A percentile compares a stretch with the other conserved stretches of the same genome.
phyloP scores from a whole-genome alignment of 2,329 filamentous ascomycete species.

The Fusarium pseudoanthophilum region DNA sequence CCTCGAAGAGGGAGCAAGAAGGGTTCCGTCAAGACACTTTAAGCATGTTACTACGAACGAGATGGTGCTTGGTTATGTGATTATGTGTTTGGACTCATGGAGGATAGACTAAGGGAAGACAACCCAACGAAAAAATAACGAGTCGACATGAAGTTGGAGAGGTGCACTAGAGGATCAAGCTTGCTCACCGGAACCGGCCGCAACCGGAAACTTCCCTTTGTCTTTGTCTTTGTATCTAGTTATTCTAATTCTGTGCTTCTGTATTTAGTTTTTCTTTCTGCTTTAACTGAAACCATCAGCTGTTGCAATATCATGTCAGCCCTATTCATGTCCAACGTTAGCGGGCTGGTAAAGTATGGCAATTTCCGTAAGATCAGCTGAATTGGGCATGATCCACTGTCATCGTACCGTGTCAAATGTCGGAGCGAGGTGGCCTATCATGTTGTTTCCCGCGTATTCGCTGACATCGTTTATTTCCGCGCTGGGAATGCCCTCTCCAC shows the following conservation, averaged over 20 bases:
- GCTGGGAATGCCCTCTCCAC: not conserved
- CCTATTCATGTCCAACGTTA: accelerated
- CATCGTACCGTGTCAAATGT: not conserved
- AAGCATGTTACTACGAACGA: not conserved
- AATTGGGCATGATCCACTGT: not conserved
- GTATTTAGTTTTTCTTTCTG: not conserved
- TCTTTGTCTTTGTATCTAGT: not conserved
- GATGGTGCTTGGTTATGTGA: no score
- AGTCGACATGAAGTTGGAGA: not conserved
- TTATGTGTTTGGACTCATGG: not conserved
- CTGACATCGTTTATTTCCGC: not conserved
- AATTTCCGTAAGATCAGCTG: not conserved
- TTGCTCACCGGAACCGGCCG: not conserved
- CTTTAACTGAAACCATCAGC: not conserved
- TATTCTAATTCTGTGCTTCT: not conserved
- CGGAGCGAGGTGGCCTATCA: not conserved
- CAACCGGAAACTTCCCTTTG: slow-evolving; percentile 2
- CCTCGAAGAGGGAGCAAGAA: not conserved
- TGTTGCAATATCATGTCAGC: not conserved
- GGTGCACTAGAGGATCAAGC: not conserved
- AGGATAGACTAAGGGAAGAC: not conserved
- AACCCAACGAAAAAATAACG: slow-evolving; percentile 1
- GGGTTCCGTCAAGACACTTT: not conserved
- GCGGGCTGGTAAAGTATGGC: not conserved
- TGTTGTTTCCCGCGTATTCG: not conserved